Percentiles rank a stretch among this genome's conserved stretches.
phyloP scores from a whole-genome alignment of 2,329 filamentous ascomycete species.

The Aspergillus udagawae region DNA sequence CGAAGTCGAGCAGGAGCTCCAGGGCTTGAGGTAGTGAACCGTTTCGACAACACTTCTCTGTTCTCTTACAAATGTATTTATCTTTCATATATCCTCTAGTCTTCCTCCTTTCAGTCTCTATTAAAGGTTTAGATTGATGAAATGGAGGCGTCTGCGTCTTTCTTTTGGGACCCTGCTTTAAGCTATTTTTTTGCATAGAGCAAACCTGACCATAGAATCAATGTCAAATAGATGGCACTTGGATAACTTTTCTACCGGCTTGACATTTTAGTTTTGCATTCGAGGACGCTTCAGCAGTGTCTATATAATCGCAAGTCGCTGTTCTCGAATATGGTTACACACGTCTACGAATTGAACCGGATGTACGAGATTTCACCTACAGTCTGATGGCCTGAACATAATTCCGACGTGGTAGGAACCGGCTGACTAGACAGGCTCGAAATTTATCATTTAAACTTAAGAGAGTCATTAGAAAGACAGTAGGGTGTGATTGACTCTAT shows the following conservation, averaged over 20 bases:
- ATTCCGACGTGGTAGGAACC: not conserved
- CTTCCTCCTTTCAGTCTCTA: not conserved
- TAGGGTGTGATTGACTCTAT: not conserved
- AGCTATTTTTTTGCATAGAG: not conserved
- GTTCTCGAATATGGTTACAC: not conserved
- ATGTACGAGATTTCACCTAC: not conserved
- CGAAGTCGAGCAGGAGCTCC: constrained; percentile 56
- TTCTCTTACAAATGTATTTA: constrained; percentile 42
- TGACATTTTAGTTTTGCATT: not conserved
- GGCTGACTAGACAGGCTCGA: not conserved
- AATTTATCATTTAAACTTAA: not conserved
- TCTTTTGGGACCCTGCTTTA: not conserved
- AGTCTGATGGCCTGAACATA: too few species aligned
- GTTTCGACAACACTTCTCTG: not conserved
- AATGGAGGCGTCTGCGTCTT: not conserved
- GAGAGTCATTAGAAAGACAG: not conserved
- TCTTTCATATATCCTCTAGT: constrained; percentile 47
- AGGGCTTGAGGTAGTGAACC: constrained; percentile 18
- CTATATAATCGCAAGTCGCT: not conserved
- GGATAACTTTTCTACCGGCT: not conserved
- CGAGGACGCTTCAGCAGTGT: not conserved
- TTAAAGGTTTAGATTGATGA: not conserved
- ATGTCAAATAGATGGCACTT: not conserved
- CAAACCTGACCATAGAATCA: not conserved
- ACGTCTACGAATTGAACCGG: not conserved